Percentiles rank a stretch among this genome's conserved stretches.
Evolutionary conservation across 1,284 basidiomycete species (phyloP).

Genomic region (Puccinia brachypodii): DNA sequence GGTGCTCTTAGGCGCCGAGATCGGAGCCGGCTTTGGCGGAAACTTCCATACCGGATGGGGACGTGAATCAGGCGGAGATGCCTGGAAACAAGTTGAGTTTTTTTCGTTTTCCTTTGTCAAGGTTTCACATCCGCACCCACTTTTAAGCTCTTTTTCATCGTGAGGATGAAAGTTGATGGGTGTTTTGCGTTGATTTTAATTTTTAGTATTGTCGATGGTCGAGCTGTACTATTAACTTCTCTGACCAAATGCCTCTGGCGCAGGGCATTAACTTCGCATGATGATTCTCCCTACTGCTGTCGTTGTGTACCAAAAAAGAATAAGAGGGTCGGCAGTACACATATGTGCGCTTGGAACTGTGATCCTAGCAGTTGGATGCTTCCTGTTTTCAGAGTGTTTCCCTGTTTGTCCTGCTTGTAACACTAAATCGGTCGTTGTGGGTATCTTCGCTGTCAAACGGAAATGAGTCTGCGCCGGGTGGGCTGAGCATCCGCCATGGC

Average conservation of each 20-base stretch:
- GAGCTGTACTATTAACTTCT: slow-evolving; percentile 90
- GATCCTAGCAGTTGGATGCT: too few relatives aligned
- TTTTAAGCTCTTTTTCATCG: slow-evolving; percentile 16
- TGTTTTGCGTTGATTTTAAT: background rate
- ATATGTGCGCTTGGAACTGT: too few relatives aligned
- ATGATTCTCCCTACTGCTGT: background rate
- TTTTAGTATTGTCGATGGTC: slow-evolving; percentile 60
- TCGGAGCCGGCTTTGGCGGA: slow-evolving; percentile 85
- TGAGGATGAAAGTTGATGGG: too few relatives aligned
- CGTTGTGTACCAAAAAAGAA: background rate
- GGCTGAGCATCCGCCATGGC: too few relatives aligned
- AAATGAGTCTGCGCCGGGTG: background rate
- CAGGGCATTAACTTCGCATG: slow-evolving; percentile 80
- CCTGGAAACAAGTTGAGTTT: slow-evolving; percentile 84
- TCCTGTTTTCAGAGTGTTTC: background rate
- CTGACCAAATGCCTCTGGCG: slow-evolving; percentile 78
- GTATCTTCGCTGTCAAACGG: background rate
- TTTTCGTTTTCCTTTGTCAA: background rate
- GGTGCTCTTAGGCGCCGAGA: slow-evolving; percentile 73
- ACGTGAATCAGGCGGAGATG: slow-evolving; percentile 92
- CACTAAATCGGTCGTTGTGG: background rate
- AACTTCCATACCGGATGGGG: slow-evolving; percentile 84
- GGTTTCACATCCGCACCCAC: background rate
- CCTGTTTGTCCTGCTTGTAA: background rate
- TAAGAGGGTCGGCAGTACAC: background rate